Evolutionary conservation across 2,329 filamentous ascomycete genomes (phyloP).

Genomic region (Fusarium keratoplasticum): DNA sequence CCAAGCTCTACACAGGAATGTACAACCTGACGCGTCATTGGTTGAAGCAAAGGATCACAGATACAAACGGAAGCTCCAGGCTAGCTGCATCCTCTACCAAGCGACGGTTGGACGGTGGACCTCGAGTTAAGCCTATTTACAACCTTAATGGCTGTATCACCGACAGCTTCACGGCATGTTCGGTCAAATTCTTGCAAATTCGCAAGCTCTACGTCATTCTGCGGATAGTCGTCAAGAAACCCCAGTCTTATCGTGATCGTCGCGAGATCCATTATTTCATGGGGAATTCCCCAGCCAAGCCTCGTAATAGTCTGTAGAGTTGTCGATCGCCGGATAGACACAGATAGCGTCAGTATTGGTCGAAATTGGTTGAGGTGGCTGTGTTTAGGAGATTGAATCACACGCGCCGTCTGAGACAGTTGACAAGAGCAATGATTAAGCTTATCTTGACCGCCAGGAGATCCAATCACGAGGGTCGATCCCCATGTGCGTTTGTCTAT

Average conservation of each 20-base stretch:
- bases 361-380: constrained; percentile 19
- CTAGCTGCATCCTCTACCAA: constrained; percentile 21
- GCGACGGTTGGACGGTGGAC: background rate
- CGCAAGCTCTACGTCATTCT: background rate
- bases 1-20: constrained; percentile 22
- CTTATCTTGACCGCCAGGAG: constrained; percentile 27
- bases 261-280: constrained; percentile 11
- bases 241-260: constrained; percentile 32
- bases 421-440: constrained; percentile 28
- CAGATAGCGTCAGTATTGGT: background rate
- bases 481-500: background rate
- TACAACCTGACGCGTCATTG: constrained; percentile 39
- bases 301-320: constrained; percentile 15
- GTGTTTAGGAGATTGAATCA: constrained; percentile 14
- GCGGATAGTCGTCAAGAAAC: background rate
- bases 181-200: background rate
- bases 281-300: background rate
- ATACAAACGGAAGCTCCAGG: constrained; percentile 21
- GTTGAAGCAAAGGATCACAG: constrained; percentile 1
- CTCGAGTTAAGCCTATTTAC: constrained; percentile 34
- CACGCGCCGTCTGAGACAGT: constrained; percentile 34
- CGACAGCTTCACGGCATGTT: constrained; percentile 8
- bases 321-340: constrained; percentile 16
- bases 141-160: constrained; percentile 39
- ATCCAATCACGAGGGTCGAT: background rate